Evolutionary conservation across 2,329 filamentous ascomycete species (phyloP).

Genomic region (Venturia asperata): DNA sequence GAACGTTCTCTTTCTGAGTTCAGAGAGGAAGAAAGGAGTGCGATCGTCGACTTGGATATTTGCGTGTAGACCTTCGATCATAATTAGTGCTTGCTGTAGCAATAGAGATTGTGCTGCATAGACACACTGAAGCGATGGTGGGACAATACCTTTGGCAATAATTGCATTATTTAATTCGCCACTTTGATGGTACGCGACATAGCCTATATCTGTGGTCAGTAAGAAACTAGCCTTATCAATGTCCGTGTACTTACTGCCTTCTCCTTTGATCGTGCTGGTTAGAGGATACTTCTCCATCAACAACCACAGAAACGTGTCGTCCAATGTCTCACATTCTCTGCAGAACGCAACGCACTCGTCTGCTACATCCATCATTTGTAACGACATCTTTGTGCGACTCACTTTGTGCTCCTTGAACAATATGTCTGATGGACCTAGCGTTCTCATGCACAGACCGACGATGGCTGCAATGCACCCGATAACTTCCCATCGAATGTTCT

Average conservation of each 20-base stretch:
- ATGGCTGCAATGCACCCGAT: conserved; percentile 35
- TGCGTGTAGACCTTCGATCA: conserved; percentile 27
- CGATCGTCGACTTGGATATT: conserved; percentile 29
- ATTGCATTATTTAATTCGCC: conserved; percentile 27
- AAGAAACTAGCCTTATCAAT: conserved; percentile 13
- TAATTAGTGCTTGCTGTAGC: not conserved
- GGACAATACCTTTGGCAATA: conserved; percentile 29
- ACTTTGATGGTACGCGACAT: conserved; percentile 30
- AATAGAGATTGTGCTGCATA: not conserved
- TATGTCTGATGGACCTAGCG: conserved; percentile 30
- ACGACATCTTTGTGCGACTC: conserved; percentile 24
- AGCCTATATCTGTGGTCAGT: conserved; percentile 25
- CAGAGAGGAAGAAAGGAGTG: conserved; percentile 32
- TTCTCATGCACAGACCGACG: conserved; percentile 32
- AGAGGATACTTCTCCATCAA: conserved; percentile 29
- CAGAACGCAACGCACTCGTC: conserved; percentile 31
- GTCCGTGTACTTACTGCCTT: conserved; percentile 25
- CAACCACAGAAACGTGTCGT: conserved; percentile 32
- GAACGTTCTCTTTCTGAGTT: conserved; percentile 32
- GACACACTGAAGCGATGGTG: not conserved
- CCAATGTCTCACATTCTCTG: conserved; percentile 28
- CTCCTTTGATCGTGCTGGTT: conserved; percentile 27
- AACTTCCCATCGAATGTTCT: conserved; percentile 39
- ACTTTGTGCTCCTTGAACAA: conserved; percentile 30
- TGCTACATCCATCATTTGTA: conserved; percentile 27